Conservation (phyloP, 164 flowering plant species). For the Vitis cinerea region DNA sequence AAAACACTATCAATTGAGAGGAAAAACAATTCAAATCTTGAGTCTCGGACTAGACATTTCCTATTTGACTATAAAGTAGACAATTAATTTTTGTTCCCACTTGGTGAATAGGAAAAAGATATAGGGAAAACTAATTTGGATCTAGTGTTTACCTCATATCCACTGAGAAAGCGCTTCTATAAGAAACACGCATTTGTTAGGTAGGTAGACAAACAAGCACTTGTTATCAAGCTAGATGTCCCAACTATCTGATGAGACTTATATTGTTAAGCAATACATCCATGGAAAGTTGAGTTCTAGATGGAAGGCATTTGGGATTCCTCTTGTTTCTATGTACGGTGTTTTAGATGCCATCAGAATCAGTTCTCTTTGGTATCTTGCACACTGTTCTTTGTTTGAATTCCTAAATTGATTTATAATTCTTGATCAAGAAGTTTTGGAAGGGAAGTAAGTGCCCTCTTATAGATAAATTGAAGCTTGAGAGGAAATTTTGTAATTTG, state of each 20-base stretch:
- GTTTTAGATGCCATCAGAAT: constrained; percentile 83
- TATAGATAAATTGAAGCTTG: background rate
- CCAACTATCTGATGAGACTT: constrained; percentile 1
- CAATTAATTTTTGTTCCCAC: too few species aligned
- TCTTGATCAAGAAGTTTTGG: constrained; percentile 59
- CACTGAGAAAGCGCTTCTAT: too few species aligned
- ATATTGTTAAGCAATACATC: constrained; percentile 42
- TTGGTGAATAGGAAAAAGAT: too few species aligned
- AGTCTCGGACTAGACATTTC: too few species aligned
- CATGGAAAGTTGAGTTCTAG: constrained; percentile 40
- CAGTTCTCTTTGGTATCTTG: constrained; percentile 75
- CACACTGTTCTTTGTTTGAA: constrained; percentile 72
- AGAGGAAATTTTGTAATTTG: background rate
- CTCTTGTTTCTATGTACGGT: constrained; percentile 64
- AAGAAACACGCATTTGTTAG: too few species aligned
- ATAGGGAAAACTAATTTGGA: too few species aligned
- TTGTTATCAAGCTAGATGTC: background rate
- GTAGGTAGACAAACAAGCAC: too few species aligned
- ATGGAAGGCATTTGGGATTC: constrained; percentile 77
- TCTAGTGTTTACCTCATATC: too few species aligned
- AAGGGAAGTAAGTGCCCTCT: constrained; percentile 47
- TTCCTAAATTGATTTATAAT: constrained; percentile 72
- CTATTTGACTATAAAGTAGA: too few species aligned
- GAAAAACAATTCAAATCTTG: too few species aligned
- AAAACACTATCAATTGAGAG: too few species aligned